A percentile compares a stretch with the other conserved stretches of the same genome.
phyloP scores from a whole-genome alignment of 1,139 yeast species.

The Eremothecium sinecaudum region DNA sequence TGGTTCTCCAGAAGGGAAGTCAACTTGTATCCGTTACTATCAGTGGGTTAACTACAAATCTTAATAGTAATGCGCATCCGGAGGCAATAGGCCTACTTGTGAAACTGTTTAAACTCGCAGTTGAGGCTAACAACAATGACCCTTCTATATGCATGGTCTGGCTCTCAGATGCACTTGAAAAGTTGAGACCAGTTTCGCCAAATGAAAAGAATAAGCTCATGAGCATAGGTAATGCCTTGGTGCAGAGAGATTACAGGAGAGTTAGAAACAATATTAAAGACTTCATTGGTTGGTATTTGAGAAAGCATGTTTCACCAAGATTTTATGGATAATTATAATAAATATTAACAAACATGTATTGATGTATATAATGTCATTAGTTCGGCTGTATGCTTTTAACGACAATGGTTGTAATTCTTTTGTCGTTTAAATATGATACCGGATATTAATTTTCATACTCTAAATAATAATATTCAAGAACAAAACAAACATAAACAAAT shows the following conservation, averaged over 20 bases:
- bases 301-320: conserved; percentile 62
- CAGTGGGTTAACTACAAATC: conserved; percentile 59
- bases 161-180: conserved; percentile 47
- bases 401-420: no score
- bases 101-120: conserved; percentile 50
- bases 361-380: conserved; percentile 1
- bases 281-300: conserved; percentile 72
- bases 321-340: conserved; percentile 12
- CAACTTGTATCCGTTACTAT: conserved; percentile 47
- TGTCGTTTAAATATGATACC: no score
- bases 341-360: neutral
- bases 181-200: conserved; percentile 46
- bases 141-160: conserved; percentile 38
- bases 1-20: conserved; percentile 46
- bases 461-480: no score
- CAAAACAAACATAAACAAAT: no score
- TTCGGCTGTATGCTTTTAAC: no score
- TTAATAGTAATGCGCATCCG: conserved; percentile 59
- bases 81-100: conserved; percentile 72
- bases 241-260: conserved; percentile 62
- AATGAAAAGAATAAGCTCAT: conserved; percentile 59
- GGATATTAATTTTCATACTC: no score
- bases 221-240: conserved; percentile 51
- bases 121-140: conserved; percentile 26
- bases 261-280: conserved; percentile 63